Evolutionary conservation across 2,329 filamentous ascomycete genomes (phyloP), one percentile per base, ranked within the genome.

Genomic region (Pyrenochaeta sp.): DNA sequence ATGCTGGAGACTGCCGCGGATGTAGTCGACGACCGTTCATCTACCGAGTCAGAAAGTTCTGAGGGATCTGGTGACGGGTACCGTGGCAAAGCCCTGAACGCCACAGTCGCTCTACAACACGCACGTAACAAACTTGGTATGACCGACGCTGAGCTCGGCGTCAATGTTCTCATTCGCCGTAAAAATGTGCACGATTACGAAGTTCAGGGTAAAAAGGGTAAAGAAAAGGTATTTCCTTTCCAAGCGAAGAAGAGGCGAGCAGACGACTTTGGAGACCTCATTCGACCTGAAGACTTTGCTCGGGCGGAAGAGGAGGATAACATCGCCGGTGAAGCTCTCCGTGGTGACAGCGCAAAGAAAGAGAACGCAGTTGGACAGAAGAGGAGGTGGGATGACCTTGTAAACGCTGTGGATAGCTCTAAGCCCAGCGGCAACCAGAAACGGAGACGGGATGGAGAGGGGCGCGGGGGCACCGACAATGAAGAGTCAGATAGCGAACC

Each of bases 161-260:
- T 98, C 61, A 97, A 96, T 63, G 86, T 99, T 42, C 81, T 99
- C 9, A 83, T 98, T 35, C 91, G 95, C 64, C 89, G 90, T 63
- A 96, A 93, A 72, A 90, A 89, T 12, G 87, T 96, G n/a, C 91
- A 95, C 72, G 95, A 99, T 75, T 99, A 91, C 64, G 92, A 97
- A 69, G 90, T 97, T 1, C 85, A 92, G 35, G 90, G 90, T 31
- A 97, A 97, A 75, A 96, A 91, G 71, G 95, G 95, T 2, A 85
- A 93, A 49, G 95, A 99, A 71, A 88, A 92, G 58, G 90, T 96
- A 79, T 98, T 97, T 71, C 95, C 95, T 0, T 88, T 96, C 47
- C 86, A 93, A 1, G 86, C 93, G 20, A 87, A 92, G 45, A 84
- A 91, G 66, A 90, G 87, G 72, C 87, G 92, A 45, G 86, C 84